Evolutionary conservation across 2,329 filamentous ascomycete species (phyloP), one percentile per base, ranked within the genome.

Genomic region (Verticillium zaregamsianum): DNA sequence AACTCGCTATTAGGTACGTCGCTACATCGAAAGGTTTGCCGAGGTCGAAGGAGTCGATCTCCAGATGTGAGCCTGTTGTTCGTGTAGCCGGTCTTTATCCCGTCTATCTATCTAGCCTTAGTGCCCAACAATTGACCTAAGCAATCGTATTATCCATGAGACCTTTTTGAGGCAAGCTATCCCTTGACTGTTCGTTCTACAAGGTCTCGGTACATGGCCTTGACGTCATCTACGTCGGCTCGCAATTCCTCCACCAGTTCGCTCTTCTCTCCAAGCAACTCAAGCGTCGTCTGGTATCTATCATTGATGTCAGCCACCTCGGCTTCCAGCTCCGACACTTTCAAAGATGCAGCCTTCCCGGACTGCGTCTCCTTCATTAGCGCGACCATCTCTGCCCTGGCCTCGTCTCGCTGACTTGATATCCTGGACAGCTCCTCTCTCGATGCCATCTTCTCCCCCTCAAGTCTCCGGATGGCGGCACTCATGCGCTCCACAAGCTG

Each of bases 401-500:
- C 92, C 72, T 97, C 93, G 70, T 99, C 95, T 56, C 95, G 85
- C 74, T 99, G 95, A n/a, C 84, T 82, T 6, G 88, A 87, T 20
- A 99, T 84, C 8, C 94, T 83, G 0, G 84, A 81, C 66, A 97
- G 82, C 73, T 99, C 95, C 72, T 99, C 95, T 70, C 90, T 92
- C 15, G 89, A 88, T 1, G 90, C 90, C 1, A 95, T 91, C 72
- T 96, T 96, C 72, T 99, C 95, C 57, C 88, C 92, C 72, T 99
- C 95, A 0, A 99, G 81, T 6, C 94, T 87, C 11, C 95, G 90
- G 55, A 99, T 93, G 0, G 93, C 92, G 3, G 93, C 92, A 70
- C 91, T 96, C 92, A 99, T 96, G 59, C 94, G 87, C 77, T 98
- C 95, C 17, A 99, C 93, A 1, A 99, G 85, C 76, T 98, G 94